phyloP scores from a whole-genome alignment of 345 rosid genomes.

The Salix caprea region DNA sequence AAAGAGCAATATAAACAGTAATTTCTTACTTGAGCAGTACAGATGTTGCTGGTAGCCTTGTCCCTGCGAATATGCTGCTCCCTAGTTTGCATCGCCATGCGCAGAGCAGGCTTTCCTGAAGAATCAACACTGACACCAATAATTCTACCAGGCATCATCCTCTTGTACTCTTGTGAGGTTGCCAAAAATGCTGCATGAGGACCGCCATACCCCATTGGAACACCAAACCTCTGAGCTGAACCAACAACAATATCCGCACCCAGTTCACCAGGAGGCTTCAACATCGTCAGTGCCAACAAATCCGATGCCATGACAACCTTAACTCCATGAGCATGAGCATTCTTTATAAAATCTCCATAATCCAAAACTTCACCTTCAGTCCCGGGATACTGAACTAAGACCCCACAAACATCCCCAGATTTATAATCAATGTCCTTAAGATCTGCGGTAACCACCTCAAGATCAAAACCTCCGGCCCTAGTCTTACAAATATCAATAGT shows the following conservation, averaged over 20 bases:
- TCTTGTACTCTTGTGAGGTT: constrained; percentile 95
- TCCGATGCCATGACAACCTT: constrained; percentile 97
- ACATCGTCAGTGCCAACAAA: constrained; percentile 81
- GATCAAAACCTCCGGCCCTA: constrained; percentile 80
- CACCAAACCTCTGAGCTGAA: constrained; percentile 94
- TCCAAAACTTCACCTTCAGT: constrained; percentile 93
- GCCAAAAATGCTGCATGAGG: constrained; percentile 98
- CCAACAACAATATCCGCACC: constrained; percentile 96
- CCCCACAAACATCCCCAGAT: constrained; percentile 90
- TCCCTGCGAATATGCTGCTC: constrained; percentile 98
- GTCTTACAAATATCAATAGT: constrained; percentile 93
- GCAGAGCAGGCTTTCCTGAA: constrained; percentile 83
- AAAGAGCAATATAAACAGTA: constrained; percentile 5
- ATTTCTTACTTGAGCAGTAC: constrained; percentile 91
- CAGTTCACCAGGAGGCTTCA: constrained; percentile 96
- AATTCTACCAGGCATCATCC: constrained; percentile 98
- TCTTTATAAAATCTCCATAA: constrained; percentile 78
- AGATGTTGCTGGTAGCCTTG: constrained; percentile 99
- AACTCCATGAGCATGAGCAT: constrained; percentile 83
- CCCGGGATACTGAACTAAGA: constrained; percentile 93
- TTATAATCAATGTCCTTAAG: constrained; percentile 76
- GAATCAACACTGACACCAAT: constrained; percentile 96
- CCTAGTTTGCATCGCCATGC: constrained; percentile 99
- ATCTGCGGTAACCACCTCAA: constrained; percentile 64
- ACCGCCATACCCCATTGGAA: constrained; percentile 98